Conservation (phyloP, 768 basidiomycete genomes). For the Suillus luteus region DNA sequence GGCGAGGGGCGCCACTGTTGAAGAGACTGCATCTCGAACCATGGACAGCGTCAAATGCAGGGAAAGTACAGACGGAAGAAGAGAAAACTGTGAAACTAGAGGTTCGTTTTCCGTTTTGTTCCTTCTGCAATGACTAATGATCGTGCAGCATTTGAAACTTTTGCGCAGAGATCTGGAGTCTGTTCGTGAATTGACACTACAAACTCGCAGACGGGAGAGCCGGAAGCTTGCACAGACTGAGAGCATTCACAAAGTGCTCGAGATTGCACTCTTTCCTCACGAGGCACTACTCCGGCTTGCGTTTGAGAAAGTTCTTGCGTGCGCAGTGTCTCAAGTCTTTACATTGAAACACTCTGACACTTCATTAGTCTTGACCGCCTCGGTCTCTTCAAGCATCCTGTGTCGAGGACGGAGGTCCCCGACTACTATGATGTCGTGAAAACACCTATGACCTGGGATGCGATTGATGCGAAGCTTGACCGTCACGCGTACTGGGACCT, state of each 20-base stretch:
- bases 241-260: constrained; percentile 65
- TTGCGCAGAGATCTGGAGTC: constrained; percentile 78
- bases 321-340: constrained; percentile 28
- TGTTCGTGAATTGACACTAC: constrained; percentile 64
- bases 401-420: constrained; percentile 74
- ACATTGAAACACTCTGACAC: constrained; percentile 13
- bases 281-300: constrained; percentile 58
- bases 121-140: constrained; percentile 6
- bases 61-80: constrained; percentile 71
- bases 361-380: constrained; percentile 65
- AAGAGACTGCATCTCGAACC: constrained; percentile 95
- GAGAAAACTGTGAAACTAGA: constrained; percentile 83
- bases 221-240: constrained; percentile 74
- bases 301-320: constrained; percentile 75
- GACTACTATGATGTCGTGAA: constrained; percentile 91
- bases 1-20: constrained; percentile 89
- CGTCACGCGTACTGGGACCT: constrained; percentile 81
- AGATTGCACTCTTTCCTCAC: constrained; percentile 65
- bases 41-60: constrained; percentile 82
- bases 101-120: constrained; percentile 43
- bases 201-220: constrained; percentile 76
- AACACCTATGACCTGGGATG: constrained; percentile 86
- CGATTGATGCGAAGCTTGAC: constrained; percentile 82
- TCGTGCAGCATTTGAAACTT: constrained; percentile 51
- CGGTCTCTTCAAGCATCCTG: constrained; percentile 81